Base-by-base conservation (phyloP, 164 flowering plant species). In the Amborella trichopoda region DNA sequence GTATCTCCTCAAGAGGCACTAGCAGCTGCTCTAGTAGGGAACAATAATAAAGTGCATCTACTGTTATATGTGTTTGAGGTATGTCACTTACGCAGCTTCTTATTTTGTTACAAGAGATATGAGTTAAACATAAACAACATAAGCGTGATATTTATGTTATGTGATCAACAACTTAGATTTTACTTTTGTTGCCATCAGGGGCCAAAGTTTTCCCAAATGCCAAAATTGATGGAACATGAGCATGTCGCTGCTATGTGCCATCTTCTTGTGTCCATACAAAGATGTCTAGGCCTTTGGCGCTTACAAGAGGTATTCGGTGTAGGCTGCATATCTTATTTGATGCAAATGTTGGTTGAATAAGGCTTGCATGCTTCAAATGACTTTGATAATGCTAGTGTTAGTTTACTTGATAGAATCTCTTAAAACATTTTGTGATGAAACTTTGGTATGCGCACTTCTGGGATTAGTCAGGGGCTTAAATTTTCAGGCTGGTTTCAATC, bases 231-330 rank as follows among this genome's bases (percentile, higher is more conserved):
- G 53, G 62, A 69, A 49, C 41, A 65, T 53, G 62, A 71, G 44
- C 79, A 71, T 63, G 62, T 60, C 62, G 59, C 64, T 61, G 82
- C 97, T 32, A 51, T 84, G 3, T 73, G 82, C 66, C 68, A 78
- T 21, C 78, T 88, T 22, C 53, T 88, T 40, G 83, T 83, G 53
- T 77, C 88, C 45, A 30, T 84, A 50, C 79, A 75, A 54, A 75
- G 91, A 66, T 71, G 68, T 48, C 32, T 51, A 28, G 97, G 97
- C 39, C 72, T 88, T 33, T 81, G 86, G 80, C 74, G 94, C 32
- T 70, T 88, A 40, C 66, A 68, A 46, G 93, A 87, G 96, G 96
- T 87, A 65, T 36, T 14, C n/a, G 14, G 40, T 37, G 18, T 37
- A 30, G 14, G 34, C 34, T 14, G n/a, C n/a, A n/a, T n/a, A n/a